These are phyloP conservation scores for Pyricularia sp. DNA, from an alignment of 2,329 filamentous ascomycete species.

Conservation along the genomic window DNA sequence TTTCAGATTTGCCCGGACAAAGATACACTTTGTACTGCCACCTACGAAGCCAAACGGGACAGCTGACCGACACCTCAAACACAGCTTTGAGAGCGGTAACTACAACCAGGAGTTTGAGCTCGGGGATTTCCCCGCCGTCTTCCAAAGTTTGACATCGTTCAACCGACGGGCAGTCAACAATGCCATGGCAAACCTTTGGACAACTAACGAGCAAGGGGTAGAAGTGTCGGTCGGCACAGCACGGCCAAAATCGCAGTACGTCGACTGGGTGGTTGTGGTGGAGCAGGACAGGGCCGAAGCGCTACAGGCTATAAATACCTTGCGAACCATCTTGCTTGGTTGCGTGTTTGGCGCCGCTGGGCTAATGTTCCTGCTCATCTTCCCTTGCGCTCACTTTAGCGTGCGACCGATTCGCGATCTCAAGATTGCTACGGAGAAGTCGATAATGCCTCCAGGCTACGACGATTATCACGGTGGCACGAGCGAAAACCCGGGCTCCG, in stretches of 20 bases:
- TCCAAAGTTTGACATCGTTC: constrained; percentile 46
- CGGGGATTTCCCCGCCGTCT: constrained; percentile 51
- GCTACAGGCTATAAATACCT: constrained; percentile 61
- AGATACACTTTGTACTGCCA: constrained; percentile 53
- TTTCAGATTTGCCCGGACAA: constrained; percentile 28
- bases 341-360: constrained; percentile 80
- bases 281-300: constrained; percentile 70
- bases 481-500: constrained; percentile 33
- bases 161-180: constrained; percentile 46
- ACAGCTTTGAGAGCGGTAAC: constrained; percentile 29
- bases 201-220: constrained; percentile 61
- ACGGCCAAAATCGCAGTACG: constrained; percentile 54
- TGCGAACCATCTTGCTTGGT: constrained; percentile 72
- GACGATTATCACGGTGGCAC: constrained; percentile 45
- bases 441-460: constrained; percentile 57
- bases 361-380: constrained; percentile 59
- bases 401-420: constrained; percentile 72
- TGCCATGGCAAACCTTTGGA: constrained; percentile 58
- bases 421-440: constrained; percentile 65
- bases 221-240: constrained; percentile 75
- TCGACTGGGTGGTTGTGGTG: constrained; percentile 75
- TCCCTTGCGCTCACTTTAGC: constrained; percentile 73
- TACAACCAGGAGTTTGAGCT: constrained; percentile 48
- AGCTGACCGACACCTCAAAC: constrained; percentile 37
- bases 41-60: constrained; percentile 30